Conservation (phyloP, 108 stramenopile genomes). For the Hondaea fermentalgiana region DNA sequence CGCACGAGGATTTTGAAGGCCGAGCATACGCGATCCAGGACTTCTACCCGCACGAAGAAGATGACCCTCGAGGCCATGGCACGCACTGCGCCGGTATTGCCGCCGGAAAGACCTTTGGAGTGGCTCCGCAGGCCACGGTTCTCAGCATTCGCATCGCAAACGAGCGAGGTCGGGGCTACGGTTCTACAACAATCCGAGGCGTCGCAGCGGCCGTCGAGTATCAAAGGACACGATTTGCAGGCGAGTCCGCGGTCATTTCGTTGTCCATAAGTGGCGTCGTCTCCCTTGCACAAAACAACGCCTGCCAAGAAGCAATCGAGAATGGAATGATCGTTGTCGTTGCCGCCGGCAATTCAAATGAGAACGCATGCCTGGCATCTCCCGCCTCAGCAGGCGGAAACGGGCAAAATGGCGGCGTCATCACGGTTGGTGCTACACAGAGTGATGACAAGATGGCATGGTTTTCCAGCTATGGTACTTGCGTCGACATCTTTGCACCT, state of each 20-base stretch:
- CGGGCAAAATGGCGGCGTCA: neutral
- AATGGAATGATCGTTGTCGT: conserved; percentile 15
- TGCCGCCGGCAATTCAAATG: conserved; percentile 22
- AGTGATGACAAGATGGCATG: neutral
- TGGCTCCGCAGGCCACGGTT: neutral
- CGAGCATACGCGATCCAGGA: neutral
- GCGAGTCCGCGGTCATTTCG: neutral
- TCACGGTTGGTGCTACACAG: conserved; percentile 11
- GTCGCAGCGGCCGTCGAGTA: neutral
- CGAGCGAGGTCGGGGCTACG: neutral
- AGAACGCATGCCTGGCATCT: neutral
- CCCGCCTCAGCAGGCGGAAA: neutral
- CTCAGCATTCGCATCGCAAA: neutral
- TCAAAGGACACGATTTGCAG: neutral
- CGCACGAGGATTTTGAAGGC: neutral
- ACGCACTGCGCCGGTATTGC: conserved; percentile 27
- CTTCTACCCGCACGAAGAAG: neutral
- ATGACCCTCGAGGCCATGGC: conserved; percentile 10
- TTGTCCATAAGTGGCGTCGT: neutral
- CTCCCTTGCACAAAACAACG: neutral
- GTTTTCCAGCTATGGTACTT: conserved; percentile 19
- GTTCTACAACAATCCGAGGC: neutral
- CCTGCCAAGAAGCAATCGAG: neutral
- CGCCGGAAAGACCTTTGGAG: neutral
- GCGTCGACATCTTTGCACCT: conserved; percentile 21